phyloP scores from a whole-genome alignment of 108 stramenopile genomes.

The Cyclotella choctawhatcheeana region DNA sequence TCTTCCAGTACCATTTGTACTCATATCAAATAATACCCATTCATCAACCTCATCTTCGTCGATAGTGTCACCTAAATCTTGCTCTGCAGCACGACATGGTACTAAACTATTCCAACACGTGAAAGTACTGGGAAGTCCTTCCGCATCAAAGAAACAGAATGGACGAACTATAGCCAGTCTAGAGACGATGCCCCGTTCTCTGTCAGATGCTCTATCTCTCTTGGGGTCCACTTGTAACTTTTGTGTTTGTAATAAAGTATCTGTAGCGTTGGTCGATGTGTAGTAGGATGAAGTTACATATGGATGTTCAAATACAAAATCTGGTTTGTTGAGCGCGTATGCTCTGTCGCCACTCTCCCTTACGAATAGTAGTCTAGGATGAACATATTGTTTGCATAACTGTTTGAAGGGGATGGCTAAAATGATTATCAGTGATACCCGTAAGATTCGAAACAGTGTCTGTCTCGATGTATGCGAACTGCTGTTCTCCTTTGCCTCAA shows the following conservation, averaged over 20 bases:
- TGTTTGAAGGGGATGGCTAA: conserved; percentile 6
- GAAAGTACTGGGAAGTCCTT: conserved; percentile 50
- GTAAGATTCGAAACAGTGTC: conserved; percentile 2
- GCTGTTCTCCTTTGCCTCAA: neutral
- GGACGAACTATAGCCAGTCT: conserved; percentile 57
- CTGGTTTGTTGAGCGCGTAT: conserved; percentile 15
- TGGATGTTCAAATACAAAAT: conserved; percentile 57
- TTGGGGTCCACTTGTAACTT: conserved; percentile 41
- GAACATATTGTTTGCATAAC: neutral
- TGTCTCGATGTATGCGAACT: neutral
- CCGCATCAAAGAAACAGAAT: conserved; percentile 62
- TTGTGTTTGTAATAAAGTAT: conserved; percentile 27
- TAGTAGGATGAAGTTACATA: conserved; percentile 60
- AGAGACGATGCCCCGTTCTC: conserved; percentile 41
- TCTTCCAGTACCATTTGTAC: conserved; percentile 35
- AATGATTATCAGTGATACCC: conserved; percentile 5
- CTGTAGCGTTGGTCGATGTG: conserved; percentile 30
- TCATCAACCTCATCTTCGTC: conserved; percentile 33
- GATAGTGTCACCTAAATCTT: conserved; percentile 44
- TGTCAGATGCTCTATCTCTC: conserved; percentile 24
- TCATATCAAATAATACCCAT: conserved; percentile 47
- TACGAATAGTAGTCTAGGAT: neutral
- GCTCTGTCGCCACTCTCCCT: neutral
- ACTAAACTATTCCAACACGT: conserved; percentile 58
- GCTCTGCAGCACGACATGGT: conserved; percentile 53